Evolutionary conservation across 2,329 filamentous ascomycete species (phyloP), one percentile per base, ranked within the genome.

Genomic region (Neoscytalidium dimidiatum): DNA sequence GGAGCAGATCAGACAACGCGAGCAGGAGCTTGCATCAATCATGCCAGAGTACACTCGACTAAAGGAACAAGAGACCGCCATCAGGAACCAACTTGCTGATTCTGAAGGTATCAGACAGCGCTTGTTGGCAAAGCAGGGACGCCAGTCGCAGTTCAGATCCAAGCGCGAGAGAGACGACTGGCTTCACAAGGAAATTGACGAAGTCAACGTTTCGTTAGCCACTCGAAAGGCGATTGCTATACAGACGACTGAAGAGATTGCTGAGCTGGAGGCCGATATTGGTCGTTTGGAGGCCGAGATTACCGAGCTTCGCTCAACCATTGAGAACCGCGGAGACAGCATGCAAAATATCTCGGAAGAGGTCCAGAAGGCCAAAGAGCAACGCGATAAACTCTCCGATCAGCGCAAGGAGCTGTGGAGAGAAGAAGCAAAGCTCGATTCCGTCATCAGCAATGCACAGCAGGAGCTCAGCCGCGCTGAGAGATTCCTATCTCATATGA

Each of bases 61-160:
- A 69, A 92, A 90, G 75, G 83, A 87, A 60, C 85, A 92, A 66
- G 95, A 97, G 74, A 84, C 85, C 17, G 84, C 86, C 17, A 82
- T 92, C 29, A 90, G 89, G 71, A 83, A 89, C 64, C 87, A 90
- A 66, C 83, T 98, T 11, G 90, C 93, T 52, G 84, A 90, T 57
- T 90, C 90, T 0, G 91, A 96, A 71, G 89, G 89, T 7, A 85
- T 86, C 4, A 86, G 92, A 46, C 88, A 91, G 68, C 89, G 94
- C 41, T 85, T 99, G 7, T 92, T 96, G 73, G 92, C 91, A 58
- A 99, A 99, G 77, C 94, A 99, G 78, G 92, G 90, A 48, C 90
- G 94, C 51, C 93, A 91, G 69, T 90, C 91, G 19, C 90, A 92
- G 67, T 99, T 97, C 78, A 90, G 86, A 73, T 96, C 88, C 76